Conservation (phyloP, 192 early-diverging fungal genomes). For the Umbelopsis vinacea region DNA sequence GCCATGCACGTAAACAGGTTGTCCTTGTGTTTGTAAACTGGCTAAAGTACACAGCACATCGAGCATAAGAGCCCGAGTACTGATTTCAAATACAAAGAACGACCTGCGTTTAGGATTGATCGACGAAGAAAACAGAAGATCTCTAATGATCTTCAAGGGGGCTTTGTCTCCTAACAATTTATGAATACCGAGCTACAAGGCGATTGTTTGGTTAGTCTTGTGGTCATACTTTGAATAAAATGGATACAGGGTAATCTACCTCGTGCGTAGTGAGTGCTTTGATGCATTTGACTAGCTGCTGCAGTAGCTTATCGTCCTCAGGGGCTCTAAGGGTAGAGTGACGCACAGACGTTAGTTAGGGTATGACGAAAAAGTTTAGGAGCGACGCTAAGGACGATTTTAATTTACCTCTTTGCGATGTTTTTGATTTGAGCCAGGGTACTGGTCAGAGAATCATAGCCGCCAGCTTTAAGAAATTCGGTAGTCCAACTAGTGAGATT, state of each 20-base stretch:
- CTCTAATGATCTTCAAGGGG: constrained; percentile 37
- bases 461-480: constrained; percentile 33
- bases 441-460: constrained; percentile 35
- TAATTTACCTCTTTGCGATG: constrained; percentile 33
- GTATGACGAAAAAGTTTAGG: neutral
- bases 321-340: constrained; percentile 12
- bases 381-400: neutral
- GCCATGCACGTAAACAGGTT: constrained; percentile 30
- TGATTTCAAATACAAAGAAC: constrained; percentile 35
- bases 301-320: constrained; percentile 40
- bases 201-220: neutral
- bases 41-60: constrained; percentile 42
- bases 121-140: constrained; percentile 41
- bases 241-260: constrained; percentile 23
- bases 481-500: constrained; percentile 39
- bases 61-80: constrained; percentile 36
- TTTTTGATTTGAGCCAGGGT: constrained; percentile 40
- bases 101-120: constrained; percentile 35
- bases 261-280: constrained; percentile 44
- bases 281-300: constrained; percentile 42
- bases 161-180: constrained; percentile 38
- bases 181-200: constrained; percentile 16
- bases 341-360: constrained; percentile 4
- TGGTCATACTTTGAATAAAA: neutral
- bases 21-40: constrained; percentile 28